phyloP scores from a whole-genome alignment of 2,329 filamentous ascomycete species.

The Penicillium psychrosexuale region DNA sequence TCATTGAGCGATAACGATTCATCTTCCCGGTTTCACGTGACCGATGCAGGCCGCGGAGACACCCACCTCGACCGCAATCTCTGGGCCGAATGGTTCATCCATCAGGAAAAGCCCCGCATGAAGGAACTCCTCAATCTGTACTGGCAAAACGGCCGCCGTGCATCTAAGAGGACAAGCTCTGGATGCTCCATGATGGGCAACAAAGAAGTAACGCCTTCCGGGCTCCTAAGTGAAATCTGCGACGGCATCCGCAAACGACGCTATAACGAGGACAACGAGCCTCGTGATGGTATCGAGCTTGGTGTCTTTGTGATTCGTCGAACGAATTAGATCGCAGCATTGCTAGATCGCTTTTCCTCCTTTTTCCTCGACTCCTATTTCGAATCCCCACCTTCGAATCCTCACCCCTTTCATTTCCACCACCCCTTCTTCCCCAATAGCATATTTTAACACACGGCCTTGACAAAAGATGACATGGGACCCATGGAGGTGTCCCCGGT shows the following conservation, averaged over 20 bases:
- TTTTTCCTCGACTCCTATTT: not conserved
- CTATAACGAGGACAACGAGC: slow-evolving; percentile 46
- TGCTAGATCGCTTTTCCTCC: not conserved
- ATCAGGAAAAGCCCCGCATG: slow-evolving; percentile 61
- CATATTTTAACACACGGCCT: slow-evolving; percentile 19
- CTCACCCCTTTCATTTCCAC: slow-evolving; percentile 1
- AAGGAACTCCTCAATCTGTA: slow-evolving; percentile 48
- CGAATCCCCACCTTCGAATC: not conserved
- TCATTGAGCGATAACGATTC: slow-evolving; percentile 39
- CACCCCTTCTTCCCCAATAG: slow-evolving; percentile 11
- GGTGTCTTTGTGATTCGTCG: slow-evolving; percentile 51
- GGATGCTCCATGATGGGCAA: slow-evolving; percentile 30
- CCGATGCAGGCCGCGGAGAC: slow-evolving; percentile 52
- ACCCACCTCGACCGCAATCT: slow-evolving; percentile 51
- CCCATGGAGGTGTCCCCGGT: slow-evolving; percentile 15
- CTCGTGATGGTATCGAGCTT: slow-evolving; percentile 46
- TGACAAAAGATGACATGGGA: slow-evolving; percentile 8
- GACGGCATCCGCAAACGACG: slow-evolving; percentile 55
- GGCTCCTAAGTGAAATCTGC: slow-evolving; percentile 58
- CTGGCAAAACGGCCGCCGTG: slow-evolving; percentile 40
- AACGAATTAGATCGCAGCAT: slow-evolving; percentile 27
- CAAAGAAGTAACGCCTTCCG: slow-evolving; percentile 51
- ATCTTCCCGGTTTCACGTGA: slow-evolving; percentile 43
- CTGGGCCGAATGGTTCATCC: slow-evolving; percentile 64
- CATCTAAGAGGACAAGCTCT: slow-evolving; percentile 28